Base-by-base conservation (phyloP, 192 early-diverging fungal species). In the Mortierella hygrophila region DNA sequence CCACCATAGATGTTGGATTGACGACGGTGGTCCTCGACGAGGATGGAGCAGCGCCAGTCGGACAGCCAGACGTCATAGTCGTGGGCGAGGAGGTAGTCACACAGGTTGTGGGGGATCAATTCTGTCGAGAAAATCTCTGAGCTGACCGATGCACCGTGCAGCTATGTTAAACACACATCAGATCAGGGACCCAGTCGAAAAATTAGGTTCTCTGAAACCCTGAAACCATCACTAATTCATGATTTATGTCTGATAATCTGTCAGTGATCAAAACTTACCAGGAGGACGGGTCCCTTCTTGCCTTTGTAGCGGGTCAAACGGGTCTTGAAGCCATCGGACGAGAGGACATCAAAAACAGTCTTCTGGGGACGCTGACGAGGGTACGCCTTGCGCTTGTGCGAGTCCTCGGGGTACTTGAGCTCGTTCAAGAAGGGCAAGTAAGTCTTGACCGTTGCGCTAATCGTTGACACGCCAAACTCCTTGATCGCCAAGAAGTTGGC, bases 31-130 rank as follows among this genome's bases (percentile, higher is more conserved):
- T 81, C 83, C 37, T 69, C 23, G 47, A 82, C 76, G 16, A 68
- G 29, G 72, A 82, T 77, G 1, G 89, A 87, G 26, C 77, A 54
- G 47, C 89, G 81, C 81, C 82, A 84, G 73, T 90, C 89, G 6
- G 80, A 77, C n/a, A 90, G 72, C 75, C 80, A 90, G 40, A 90
- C 89, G 77, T 90, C 89, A 47, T 90, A 90, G 29, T 82, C 80
- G 26, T 90, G 44, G 20, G 82, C 83, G 8, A 90, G 29, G 37
- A 90, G 77, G 72, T 78, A 89, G 76, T 90, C 89, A 42, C 84
- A 83, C 60, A 90, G 68, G 49, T 76, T 90, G 44, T 88, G 81
- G 32, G 81, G 77, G 29, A 84, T 75, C 76, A 90, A 78, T 32
- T 74, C 72, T n/a, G 89, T 90, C n/a, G 89, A 18, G 41, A 82